Percentiles rank a stretch among this genome's conserved stretches.
These are phyloP conservation scores for Xylaria sp. DNA, from an alignment of 2,329 filamentous ascomycete species.

Conservation along the genomic window DNA sequence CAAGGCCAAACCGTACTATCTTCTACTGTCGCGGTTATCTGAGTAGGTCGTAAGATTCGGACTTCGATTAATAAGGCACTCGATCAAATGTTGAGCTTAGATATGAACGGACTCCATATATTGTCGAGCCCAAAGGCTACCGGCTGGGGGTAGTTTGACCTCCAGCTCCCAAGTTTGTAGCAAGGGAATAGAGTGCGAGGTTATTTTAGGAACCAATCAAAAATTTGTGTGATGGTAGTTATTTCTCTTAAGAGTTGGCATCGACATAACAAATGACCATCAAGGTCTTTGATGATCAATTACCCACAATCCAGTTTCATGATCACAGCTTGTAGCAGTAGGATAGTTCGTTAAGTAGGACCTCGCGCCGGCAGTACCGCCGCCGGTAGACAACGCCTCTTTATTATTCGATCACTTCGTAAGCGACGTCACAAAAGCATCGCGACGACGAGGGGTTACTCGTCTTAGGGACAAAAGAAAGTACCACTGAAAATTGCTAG, in stretches of 20 bases:
- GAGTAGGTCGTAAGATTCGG: no score
- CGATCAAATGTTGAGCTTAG: no score
- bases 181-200: no score
- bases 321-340: background rate
- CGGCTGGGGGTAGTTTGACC: no score
- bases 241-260: background rate
- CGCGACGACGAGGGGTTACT: constrained; percentile 17
- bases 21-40: no score
- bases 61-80: no score
- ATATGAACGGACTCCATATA: no score
- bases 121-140: no score
- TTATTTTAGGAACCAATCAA: no score
- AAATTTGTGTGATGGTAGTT: no score
- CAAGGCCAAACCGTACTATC: no score
- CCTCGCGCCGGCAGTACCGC: constrained; percentile 24
- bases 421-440: constrained; percentile 34
- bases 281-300: background rate
- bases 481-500: constrained; percentile 36
- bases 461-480: constrained; percentile 34
- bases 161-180: background rate
- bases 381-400: constrained; percentile 33
- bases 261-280: background rate
- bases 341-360: constrained; percentile 17
- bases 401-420: constrained; percentile 35
- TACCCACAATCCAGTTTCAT: background rate